These are phyloP conservation scores for Amniculicola lignicola DNA, from an alignment of 495 filamentous ascomycete species.

Conservation along the genomic window DNA sequence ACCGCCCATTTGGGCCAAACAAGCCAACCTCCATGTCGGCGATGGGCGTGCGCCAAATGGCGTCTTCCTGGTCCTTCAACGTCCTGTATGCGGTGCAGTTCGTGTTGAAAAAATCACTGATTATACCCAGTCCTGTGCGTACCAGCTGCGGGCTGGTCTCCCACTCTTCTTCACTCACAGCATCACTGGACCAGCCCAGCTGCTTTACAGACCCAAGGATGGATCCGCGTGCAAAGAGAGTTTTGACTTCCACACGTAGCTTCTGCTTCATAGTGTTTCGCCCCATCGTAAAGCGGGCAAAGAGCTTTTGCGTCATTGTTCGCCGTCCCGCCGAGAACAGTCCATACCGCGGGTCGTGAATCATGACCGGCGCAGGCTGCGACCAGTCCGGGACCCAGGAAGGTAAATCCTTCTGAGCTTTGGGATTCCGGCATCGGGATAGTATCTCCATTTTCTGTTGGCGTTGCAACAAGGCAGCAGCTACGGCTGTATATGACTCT, in stretches of 20 bases:
- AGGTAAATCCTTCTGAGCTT: slow-evolving; percentile 7
- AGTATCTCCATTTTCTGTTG: slow-evolving; percentile 11
- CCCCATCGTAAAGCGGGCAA: background rate
- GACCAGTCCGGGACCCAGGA: slow-evolving; percentile 30
- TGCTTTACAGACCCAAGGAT: background rate
- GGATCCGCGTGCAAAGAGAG: background rate
- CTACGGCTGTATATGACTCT: background rate
- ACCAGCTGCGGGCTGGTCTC: background rate
- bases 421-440: slow-evolving; percentile 6
- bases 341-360: slow-evolving; percentile 6
- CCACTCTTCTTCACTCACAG: background rate
- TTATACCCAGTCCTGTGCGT: background rate
- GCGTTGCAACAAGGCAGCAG: slow-evolving; percentile 24
- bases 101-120: background rate
- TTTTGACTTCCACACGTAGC: slow-evolving; percentile 4
- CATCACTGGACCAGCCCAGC: slow-evolving; percentile 1
- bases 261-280: background rate
- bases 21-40: background rate
- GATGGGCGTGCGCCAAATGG: background rate
- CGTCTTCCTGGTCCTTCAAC: background rate
- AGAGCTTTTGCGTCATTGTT: background rate
- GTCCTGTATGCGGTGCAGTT: background rate
- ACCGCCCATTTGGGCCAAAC: background rate
- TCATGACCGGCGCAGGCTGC: background rate
- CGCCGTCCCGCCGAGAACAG: slow-evolving; percentile 4